Evolutionary conservation across 306 rosid species (phyloP).

Genomic region (Mimosa bimucronata): DNA sequence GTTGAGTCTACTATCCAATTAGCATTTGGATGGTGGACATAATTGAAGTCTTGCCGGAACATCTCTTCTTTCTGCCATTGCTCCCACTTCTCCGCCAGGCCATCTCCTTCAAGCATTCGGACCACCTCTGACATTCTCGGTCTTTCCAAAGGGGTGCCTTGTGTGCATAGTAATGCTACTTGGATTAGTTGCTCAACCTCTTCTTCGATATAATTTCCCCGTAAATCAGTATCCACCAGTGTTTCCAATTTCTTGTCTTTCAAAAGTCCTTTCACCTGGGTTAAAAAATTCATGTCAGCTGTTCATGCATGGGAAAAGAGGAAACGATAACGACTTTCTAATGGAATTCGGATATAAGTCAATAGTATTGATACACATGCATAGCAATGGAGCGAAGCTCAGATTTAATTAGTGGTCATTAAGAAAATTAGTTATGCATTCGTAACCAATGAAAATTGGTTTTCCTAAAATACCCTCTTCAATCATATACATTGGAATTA

Average conservation of each 20-base stretch:
- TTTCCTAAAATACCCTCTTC: no score
- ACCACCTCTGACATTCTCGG: constrained; percentile 97
- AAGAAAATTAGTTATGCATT: no score
- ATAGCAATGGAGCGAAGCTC: background rate
- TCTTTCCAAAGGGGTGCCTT: constrained; percentile 74
- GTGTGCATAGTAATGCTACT: constrained; percentile 88
- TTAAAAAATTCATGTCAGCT: background rate
- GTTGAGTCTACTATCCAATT: constrained; percentile 81
- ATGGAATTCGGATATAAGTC: background rate
- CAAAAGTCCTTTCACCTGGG: constrained; percentile 84
- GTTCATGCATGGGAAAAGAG: background rate
- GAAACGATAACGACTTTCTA: background rate
- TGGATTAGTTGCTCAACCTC: constrained; percentile 88
- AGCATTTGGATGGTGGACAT: constrained; percentile 48
- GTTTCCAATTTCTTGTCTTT: constrained; percentile 76
- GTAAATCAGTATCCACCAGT: constrained; percentile 74
- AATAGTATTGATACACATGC: background rate
- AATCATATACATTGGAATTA: no score
- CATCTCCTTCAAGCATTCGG: constrained; percentile 97
- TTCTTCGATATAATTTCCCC: constrained; percentile 56
- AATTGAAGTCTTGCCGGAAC: constrained; percentile 63
- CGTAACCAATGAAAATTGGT: no score
- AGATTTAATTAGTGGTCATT: no score
- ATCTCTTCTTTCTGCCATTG: constrained; percentile 89
- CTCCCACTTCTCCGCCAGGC: constrained; percentile 89